Evolutionary conservation across 2,329 filamentous ascomycete genomes (phyloP).

Genomic region (Epicoccum nigrum): DNA sequence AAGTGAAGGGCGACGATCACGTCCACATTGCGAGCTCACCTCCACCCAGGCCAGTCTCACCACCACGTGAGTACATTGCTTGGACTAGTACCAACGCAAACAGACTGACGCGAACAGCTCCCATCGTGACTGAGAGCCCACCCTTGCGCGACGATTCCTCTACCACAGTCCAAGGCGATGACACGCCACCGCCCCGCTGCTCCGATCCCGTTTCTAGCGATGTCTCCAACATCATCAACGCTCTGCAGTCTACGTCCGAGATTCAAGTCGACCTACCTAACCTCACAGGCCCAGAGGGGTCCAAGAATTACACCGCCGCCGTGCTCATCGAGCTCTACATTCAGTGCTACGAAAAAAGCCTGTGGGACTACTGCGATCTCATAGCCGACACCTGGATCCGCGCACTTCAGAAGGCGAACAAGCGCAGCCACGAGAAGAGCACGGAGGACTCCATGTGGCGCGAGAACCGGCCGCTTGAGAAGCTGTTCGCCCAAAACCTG

Average conservation of each 20-base stretch:
- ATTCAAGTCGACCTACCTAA: constrained; percentile 27
- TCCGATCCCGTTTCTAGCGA: not conserved
- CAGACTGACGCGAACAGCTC: too few relatives aligned
- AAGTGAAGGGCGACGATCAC: not conserved
- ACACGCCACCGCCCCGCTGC: not conserved
- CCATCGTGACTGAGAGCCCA: too few relatives aligned
- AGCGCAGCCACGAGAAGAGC: not conserved
- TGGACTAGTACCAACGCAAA: too few relatives aligned
- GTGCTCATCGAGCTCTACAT: constrained; percentile 37
- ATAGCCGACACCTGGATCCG: constrained; percentile 45
- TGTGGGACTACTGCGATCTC: constrained; percentile 37
- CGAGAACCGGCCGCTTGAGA: constrained; percentile 18
- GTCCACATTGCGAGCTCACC: too few relatives aligned
- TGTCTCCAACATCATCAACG: constrained; percentile 6
- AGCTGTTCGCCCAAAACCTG: not conserved
- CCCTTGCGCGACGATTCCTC: not conserved
- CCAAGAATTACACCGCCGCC: constrained; percentile 26
- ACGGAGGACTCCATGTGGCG: constrained; percentile 23
- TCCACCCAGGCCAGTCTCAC: too few relatives aligned
- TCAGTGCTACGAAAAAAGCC: constrained; percentile 19
- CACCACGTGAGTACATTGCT: too few relatives aligned
- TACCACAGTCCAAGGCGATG: not conserved
- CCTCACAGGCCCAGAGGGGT: constrained; percentile 2
- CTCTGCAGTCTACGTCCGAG: not conserved
- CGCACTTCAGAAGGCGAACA: constrained; percentile 31